These are phyloP conservation scores for Ambrosiella xylebori DNA, from an alignment of 2,329 filamentous ascomycete species.

Conservation along the genomic window DNA sequence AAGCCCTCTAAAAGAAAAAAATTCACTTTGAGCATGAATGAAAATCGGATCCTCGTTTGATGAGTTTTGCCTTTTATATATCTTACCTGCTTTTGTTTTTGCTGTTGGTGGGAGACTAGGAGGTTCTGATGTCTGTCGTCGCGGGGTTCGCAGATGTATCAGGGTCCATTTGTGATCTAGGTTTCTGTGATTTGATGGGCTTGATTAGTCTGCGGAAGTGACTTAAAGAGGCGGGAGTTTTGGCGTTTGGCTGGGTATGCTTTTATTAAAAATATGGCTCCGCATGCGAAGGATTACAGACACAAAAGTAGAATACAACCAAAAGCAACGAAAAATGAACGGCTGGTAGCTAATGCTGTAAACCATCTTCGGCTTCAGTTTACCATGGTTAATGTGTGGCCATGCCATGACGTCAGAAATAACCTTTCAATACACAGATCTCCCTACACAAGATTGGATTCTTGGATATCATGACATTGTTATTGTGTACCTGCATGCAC, in stretches of 20 bases:
- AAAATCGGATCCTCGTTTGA: not conserved
- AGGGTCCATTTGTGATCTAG: not conserved
- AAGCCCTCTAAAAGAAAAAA: constrained; percentile 15
- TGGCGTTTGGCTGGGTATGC: not conserved
- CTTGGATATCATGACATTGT: no score
- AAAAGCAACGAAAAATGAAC: no score
- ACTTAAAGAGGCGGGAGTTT: not conserved
- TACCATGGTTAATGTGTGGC: no score
- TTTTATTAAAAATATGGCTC: not conserved
- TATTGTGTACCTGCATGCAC: not conserved
- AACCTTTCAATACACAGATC: no score
- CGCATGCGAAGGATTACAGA: not conserved
- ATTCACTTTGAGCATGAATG: constrained; percentile 9
- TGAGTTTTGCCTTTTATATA: not conserved
- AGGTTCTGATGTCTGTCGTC: not conserved
- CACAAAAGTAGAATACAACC: not conserved
- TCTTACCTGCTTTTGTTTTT: not conserved
- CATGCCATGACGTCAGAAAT: no score
- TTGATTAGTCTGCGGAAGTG: not conserved
- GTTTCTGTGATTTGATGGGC: not conserved
- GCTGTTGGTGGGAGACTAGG: not conserved
- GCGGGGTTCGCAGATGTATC: not conserved
- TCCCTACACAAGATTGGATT: no score
- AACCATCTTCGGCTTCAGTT: no score
- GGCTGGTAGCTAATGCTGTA: no score